Base-by-base conservation (phyloP, 768 basidiomycete species). In the Pleurotus tuoliensis region DNA sequence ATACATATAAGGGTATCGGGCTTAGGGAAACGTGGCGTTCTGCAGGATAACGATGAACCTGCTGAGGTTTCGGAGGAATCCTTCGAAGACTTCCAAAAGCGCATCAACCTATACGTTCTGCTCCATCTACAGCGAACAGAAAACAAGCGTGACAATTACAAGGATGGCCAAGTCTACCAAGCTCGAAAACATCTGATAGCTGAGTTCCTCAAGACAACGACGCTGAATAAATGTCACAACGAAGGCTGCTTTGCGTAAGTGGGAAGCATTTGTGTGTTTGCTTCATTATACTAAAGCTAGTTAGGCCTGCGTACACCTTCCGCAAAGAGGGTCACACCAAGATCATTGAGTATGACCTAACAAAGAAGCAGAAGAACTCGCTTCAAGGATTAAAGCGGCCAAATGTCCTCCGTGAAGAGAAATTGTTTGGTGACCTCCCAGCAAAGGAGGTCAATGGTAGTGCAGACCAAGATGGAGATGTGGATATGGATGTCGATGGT, bases 301-400 rank as follows among this genome's bases (percentile, higher is more conserved):
- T 2, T 61, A 95, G 93, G 25, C 71, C 80, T 62, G 86, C 82
- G 2, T 94, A 92, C 67, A 92, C 94, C 0, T 93, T 90, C 72
- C 88, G 95, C 53, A 98, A 93, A 70, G 97, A 99, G 66, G 93
- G 92, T 0, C 80, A 90, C 69, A 92, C 90, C 50, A 98, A 98
- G 73, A 81, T 99, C 55, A 88, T 98, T 66, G 94, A 98, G 73
- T 92, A 92, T 66, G 94, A 95, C 63, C 79, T 98, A 30, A 77
- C 91, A 5, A 50, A 69, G 2, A 96, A 94, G 70, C 87, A 93
- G 68, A 94, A 91, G 70, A 78, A 69, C 4, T 37, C 47, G 1
- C 47, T 47, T 1, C 53, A 81, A 8, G 74, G 79, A 11, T 67
- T 86, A 55, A 83, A 75, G 62, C 83, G 92, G n/a, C 90, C 88